Evolutionary conservation across 495 filamentous ascomycete genomes (phyloP), one percentile per base, ranked within the genome.

Genomic region (Ramalina intermedia): DNA sequence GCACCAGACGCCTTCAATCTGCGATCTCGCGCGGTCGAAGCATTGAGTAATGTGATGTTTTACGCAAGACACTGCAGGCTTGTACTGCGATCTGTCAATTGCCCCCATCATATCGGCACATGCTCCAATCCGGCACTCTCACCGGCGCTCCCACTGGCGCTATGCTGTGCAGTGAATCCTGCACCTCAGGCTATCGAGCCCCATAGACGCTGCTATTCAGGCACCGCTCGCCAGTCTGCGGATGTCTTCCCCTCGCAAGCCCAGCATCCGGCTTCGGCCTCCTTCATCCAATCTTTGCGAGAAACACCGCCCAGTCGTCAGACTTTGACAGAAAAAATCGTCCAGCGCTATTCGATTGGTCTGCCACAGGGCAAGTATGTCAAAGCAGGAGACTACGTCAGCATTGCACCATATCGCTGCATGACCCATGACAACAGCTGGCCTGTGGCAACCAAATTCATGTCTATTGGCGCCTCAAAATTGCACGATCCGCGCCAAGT

Each of bases 341-440:
- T 94, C 0, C 89, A 95, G 59, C 63, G 72, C 9, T 80, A 91
- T 63, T 71, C 84, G 0, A 67, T 85, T 14, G 84, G 81, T 40
- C 75, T 94, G 4, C 58, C 80, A 17, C 61, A 76, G 14, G 20
- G 27, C 44, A 93, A 94, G 64, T 66, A 69, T 24, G 84, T 89
- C 49, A 70, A 69, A 50, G 68, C 76, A 7, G 87, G 87, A 50
- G 87, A 93, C 71, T 94, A 89, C 71, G 78, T 96, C 42, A 85
- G 78, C 0, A 72, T 95, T 26, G 65, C 73, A 16, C 85, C 86
- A 5, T 72, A 84, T 50, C 69, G 72, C 21, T 84, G 82, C 68
- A 91, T 95, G 80, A 89, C 87, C 0, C 90, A 98, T 65, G 91
- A 98, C 63, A 96, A 98, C 66, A 80, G 80, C 0, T 93, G 81